Percentiles rank a stretch among this genome's conserved stretches.
Evolutionary conservation across 306 rosid genomes (phyloP).

Genomic region (Quercus aquifolioides): DNA sequence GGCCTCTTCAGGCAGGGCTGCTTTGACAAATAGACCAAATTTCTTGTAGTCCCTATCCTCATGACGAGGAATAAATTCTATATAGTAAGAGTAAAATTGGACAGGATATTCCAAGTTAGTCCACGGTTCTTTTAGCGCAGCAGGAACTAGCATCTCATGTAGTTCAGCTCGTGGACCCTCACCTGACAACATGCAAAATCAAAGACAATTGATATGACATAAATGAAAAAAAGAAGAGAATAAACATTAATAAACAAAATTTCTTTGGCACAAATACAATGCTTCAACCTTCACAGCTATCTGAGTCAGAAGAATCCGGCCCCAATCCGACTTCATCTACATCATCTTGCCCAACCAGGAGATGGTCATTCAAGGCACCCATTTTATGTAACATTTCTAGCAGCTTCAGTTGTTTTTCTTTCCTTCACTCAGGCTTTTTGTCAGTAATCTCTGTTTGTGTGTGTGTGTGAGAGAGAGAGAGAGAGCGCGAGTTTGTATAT

Average conservation of each 20-base stretch:
- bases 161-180: conserved; percentile 58
- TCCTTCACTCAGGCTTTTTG: too few species aligned
- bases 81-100: conserved; percentile 55
- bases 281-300: conserved; percentile 54
- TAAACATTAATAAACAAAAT: conserved; percentile 14
- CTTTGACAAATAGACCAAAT: conserved; percentile 73
- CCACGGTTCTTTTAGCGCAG: conserved; percentile 56
- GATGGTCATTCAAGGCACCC: conserved; percentile 75
- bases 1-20: conserved; percentile 72
- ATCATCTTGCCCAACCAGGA: conserved; percentile 62
- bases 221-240: conserved; percentile 15
- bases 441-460: too few species aligned
- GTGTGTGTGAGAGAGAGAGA: too few species aligned
- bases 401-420: conserved; percentile 46
- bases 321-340: conserved; percentile 32
- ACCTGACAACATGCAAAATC: conserved; percentile 40
- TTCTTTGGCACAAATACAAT: not conserved
- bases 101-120: conserved; percentile 29
- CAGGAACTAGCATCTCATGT: conserved; percentile 78
- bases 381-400: conserved; percentile 75
- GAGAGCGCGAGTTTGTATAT: too few species aligned
- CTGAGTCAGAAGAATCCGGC: conserved; percentile 52
- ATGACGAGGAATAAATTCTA: conserved; percentile 64
- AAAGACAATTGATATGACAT: conserved; percentile 15
- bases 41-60: conserved; percentile 68